phyloP scores from a whole-genome alignment of 2,329 filamentous ascomycete species.

The Sarocladium brachiariae region DNA sequence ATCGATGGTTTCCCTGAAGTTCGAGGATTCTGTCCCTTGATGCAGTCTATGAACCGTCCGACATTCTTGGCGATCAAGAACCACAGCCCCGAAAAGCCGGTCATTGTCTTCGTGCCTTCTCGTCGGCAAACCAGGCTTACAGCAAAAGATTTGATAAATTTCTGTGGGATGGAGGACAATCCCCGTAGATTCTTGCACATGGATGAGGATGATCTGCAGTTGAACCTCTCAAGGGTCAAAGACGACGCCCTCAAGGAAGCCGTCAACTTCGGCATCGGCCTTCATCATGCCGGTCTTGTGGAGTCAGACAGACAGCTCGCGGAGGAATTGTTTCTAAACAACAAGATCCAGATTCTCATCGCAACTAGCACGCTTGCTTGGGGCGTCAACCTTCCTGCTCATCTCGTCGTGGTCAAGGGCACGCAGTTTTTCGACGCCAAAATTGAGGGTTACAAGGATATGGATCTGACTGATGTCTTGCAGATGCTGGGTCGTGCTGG shows the following conservation, averaged over 20 bases:
- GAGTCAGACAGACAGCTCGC: conserved; percentile 87
- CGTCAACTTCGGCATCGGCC: conserved; percentile 92
- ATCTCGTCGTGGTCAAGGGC: conserved; percentile 94
- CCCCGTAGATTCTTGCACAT: conserved; percentile 88
- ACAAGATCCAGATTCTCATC: conserved; percentile 95
- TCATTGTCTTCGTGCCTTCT: conserved; percentile 97
- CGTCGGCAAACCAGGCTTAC: conserved; percentile 90
- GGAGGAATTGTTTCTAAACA: conserved; percentile 92
- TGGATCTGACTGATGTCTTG: conserved; percentile 95
- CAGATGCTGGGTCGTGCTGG: conserved; percentile 97
- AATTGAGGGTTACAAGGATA: conserved; percentile 94
- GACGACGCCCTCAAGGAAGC: conserved; percentile 89
- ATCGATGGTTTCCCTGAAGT: conserved; percentile 97
- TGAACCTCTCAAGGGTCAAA: conserved; percentile 84
- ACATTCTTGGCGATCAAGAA: conserved; percentile 95
- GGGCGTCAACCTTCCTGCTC: conserved; percentile 96
- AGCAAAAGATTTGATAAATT: conserved; percentile 92
- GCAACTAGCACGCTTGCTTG: conserved; percentile 95
- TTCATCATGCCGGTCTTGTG: conserved; percentile 94
- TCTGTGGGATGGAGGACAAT: conserved; percentile 97
- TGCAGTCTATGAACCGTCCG: conserved; percentile 98
- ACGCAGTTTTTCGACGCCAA: conserved; percentile 98
- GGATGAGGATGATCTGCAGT: conserved; percentile 86
- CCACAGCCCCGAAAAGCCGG: conserved; percentile 92
- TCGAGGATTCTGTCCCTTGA: conserved; percentile 89